Evolutionary conservation across 2,329 filamentous ascomycete species (phyloP).

Genomic region (Lasiodiplodia sp.): DNA sequence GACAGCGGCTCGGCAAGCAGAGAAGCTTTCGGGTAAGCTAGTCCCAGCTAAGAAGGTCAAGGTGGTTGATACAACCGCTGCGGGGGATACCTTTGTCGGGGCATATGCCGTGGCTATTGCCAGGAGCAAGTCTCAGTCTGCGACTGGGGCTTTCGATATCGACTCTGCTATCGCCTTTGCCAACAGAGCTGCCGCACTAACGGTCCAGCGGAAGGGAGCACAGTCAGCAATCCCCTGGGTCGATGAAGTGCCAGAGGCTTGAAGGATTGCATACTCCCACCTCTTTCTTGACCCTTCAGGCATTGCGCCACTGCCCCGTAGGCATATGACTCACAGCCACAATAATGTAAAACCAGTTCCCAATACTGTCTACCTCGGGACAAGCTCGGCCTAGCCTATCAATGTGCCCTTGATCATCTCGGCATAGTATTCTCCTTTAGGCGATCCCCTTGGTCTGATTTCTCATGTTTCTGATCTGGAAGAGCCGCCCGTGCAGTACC

Average conservation of each 20-base stretch:
- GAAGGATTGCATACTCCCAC: background rate
- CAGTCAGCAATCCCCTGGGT: constrained; percentile 73
- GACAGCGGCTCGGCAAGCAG: constrained; percentile 55
- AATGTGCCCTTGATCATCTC: background rate
- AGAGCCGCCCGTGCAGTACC: background rate
- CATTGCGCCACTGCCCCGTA: background rate
- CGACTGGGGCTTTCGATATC: constrained; percentile 54
- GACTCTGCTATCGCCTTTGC: constrained; percentile 67
- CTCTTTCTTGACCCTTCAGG: background rate
- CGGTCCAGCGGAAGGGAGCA: constrained; percentile 70
- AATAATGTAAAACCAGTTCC: background rate
- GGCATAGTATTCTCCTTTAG: background rate
- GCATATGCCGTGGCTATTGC: constrained; percentile 81
- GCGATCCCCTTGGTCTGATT: background rate
- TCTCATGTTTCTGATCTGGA: background rate
- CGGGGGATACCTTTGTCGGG: constrained; percentile 93
- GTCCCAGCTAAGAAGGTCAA: constrained; percentile 72
- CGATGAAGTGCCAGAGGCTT: constrained; percentile 55
- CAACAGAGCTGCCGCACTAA: constrained; percentile 68
- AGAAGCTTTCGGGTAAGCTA: constrained; percentile 50
- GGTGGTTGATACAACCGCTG: constrained; percentile 92
- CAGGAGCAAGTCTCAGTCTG: constrained; percentile 24
- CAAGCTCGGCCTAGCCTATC: background rate
- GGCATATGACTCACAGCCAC: background rate
- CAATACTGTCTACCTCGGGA: background rate